phyloP scores from a whole-genome alignment of 2,329 filamentous ascomycete species.

The Paraphoma chrysanthemicola region DNA sequence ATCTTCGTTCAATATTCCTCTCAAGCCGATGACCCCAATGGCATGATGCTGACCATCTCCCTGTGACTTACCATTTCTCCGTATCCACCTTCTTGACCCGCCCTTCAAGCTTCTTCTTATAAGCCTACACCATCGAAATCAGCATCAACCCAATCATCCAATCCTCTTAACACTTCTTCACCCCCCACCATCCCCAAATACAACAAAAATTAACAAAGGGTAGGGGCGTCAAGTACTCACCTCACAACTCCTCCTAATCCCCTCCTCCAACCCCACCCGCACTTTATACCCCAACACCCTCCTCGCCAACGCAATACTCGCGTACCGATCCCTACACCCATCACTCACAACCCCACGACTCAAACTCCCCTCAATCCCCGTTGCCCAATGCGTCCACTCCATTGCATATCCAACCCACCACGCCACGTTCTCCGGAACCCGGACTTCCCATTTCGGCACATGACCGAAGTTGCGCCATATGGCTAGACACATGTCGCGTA shows the following conservation, averaged over 20 bases:
- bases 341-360: conserved; percentile 63
- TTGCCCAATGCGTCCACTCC: conserved; percentile 57
- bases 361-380: conserved; percentile 54
- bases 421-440: conserved; percentile 57
- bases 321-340: conserved; percentile 61
- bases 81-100: neutral
- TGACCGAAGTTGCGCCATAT: conserved; percentile 73
- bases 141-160: neutral
- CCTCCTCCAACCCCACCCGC: conserved; percentile 2
- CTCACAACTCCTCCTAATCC: conserved; percentile 3
- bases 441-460: conserved; percentile 57
- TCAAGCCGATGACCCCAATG: too few species aligned
- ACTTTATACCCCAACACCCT: conserved; percentile 4
- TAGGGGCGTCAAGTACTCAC: neutral
- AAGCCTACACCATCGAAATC: neutral
- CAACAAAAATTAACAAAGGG: too few species aligned
- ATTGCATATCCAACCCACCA: conserved; percentile 55
- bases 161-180: neutral
- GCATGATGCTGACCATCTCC: too few species aligned
- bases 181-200: too few species aligned
- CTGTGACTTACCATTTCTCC: too few species aligned
- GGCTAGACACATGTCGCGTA: conserved; percentile 85
- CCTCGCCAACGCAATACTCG: conserved; percentile 22
- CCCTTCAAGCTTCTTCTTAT: neutral
- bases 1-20: too few species aligned